Base-by-base conservation (phyloP, 306 rosid genomes). In the Alnus rubra region DNA sequence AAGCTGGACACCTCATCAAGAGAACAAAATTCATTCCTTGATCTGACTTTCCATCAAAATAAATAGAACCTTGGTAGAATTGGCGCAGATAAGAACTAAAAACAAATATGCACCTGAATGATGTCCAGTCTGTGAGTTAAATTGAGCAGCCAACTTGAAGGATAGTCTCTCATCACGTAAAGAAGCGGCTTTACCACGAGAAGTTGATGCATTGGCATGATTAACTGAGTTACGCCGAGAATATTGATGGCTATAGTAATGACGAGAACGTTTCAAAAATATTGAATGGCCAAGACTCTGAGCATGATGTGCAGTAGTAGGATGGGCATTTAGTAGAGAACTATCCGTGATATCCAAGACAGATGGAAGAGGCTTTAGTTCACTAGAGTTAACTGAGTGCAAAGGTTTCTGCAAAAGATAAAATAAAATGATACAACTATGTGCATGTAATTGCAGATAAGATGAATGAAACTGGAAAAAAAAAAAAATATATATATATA, bases 191-290 rank as follows among this genome's bases (percentile, higher is more conserved):
- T 91, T 96, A 49, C 89, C 92, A 47, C 86, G 87, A 63, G 98
- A 91, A 74, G 89, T 85, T 49, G 97, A 87, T 67, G 92, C 81
- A 78, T 64, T 87, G 47, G 88, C 87, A 77, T 83, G 89, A 84
- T 88, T 90, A 59, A 81, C 63, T 11, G 89, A 83, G 87, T 85
- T 89, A 49, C 97, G 97, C 23, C 97, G 90, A 74, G 94, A 89
- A 82, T 96, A 96, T 49, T 93, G 97, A 81, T 96, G 93, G 23
- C 86, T 91, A 82, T 89, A 91, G 87, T 87, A 84, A 85, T 96
- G 91, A 42, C 94, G 92, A 28, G 98, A 93, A 5, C 97, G 93
- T 76, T 93, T 96, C 83, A 93, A 78, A 77, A 89, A 88, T 39
- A 85, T 71, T 23, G 97, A 91, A 68, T 95, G 94, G 33, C 92